phyloP scores from a whole-genome alignment of 306 rosid species.

The Carpinus fangiana region DNA sequence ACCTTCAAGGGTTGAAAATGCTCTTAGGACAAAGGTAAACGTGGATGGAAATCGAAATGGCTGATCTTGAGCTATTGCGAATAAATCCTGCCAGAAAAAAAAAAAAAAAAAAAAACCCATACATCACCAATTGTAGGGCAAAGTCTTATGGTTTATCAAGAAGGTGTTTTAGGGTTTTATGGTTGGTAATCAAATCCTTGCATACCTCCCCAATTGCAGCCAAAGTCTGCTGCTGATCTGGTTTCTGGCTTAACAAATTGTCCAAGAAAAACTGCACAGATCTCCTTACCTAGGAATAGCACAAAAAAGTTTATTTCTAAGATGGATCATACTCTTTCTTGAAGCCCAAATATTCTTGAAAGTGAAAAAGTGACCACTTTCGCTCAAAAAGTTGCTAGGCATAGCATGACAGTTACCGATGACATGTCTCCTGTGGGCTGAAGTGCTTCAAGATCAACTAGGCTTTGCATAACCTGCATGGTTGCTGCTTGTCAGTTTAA shows the following conservation, averaged over 20 bases:
- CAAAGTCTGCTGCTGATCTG: conserved; percentile 67
- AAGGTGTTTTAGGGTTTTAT: background rate
- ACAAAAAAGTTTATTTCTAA: conserved; percentile 11
- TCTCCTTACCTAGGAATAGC: conserved; percentile 62
- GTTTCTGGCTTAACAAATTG: conserved; percentile 60
- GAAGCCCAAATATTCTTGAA: conserved; percentile 3
- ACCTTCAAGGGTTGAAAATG: conserved; percentile 97
- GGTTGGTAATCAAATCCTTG: conserved; percentile 6
- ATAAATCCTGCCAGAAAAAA: conserved; percentile 63
- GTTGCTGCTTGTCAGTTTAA: conserved; percentile 27
- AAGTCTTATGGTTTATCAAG: background rate
- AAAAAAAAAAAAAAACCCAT: background rate
- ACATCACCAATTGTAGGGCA: conserved; percentile 11
- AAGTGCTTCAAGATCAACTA: conserved; percentile 79
- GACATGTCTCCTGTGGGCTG: conserved; percentile 81
- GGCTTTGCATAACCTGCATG: conserved; percentile 70
- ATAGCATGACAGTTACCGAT: conserved; percentile 39
- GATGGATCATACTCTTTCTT: background rate
- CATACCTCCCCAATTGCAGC: conserved; percentile 86
- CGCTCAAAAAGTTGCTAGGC: background rate
- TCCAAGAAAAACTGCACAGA: conserved; percentile 80
- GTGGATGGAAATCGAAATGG: conserved; percentile 93
- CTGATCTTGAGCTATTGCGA: conserved; percentile 85
- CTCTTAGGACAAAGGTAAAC: conserved; percentile 79
- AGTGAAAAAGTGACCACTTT: conserved; percentile 9